phyloP scores from a whole-genome alignment of 2,329 filamentous ascomycete species.

The Ceratocystis ficicola region DNA sequence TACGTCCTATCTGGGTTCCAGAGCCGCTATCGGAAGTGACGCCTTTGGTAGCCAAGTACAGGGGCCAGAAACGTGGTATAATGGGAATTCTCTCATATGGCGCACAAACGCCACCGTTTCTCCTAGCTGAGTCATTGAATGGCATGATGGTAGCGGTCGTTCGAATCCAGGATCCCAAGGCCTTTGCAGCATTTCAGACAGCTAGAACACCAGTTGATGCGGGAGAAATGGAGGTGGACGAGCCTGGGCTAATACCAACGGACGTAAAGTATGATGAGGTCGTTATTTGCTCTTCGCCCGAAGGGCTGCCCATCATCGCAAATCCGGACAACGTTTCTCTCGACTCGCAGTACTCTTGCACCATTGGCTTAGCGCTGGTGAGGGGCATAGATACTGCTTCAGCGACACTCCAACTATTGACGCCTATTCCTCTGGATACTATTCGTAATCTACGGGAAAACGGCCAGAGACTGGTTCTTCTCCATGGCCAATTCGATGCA shows the following conservation, averaged over 20 bases:
- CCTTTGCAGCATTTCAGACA: constrained; percentile 32
- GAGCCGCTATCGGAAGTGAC: constrained; percentile 43
- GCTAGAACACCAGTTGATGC: constrained; percentile 1
- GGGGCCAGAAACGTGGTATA: constrained; percentile 40
- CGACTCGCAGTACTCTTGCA: constrained; percentile 46
- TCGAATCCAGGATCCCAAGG: constrained; percentile 42
- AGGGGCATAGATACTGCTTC: constrained; percentile 50
- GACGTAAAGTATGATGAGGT: constrained; percentile 16
- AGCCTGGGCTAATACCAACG: background rate
- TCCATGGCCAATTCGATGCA: constrained; percentile 56
- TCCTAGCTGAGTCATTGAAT: constrained; percentile 54
- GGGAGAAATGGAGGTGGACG: constrained; percentile 24
- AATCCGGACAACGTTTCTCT: constrained; percentile 43
- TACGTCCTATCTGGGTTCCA: constrained; percentile 36
- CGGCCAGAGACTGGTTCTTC: constrained; percentile 45
- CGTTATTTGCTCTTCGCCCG: constrained; percentile 32
- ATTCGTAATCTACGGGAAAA: constrained; percentile 33
- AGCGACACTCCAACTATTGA: constrained; percentile 50
- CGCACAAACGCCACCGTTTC: constrained; percentile 45
- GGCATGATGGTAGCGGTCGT: constrained; percentile 59
- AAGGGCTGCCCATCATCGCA: constrained; percentile 51
- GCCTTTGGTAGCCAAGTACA: constrained; percentile 53
- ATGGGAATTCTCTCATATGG: constrained; percentile 57
- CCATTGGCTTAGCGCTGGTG: constrained; percentile 56
- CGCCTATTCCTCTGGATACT: constrained; percentile 39